These are phyloP conservation scores for Lepiota brunneoincarnata DNA, from an alignment of 768 basidiomycete species.

Conservation along the genomic window DNA sequence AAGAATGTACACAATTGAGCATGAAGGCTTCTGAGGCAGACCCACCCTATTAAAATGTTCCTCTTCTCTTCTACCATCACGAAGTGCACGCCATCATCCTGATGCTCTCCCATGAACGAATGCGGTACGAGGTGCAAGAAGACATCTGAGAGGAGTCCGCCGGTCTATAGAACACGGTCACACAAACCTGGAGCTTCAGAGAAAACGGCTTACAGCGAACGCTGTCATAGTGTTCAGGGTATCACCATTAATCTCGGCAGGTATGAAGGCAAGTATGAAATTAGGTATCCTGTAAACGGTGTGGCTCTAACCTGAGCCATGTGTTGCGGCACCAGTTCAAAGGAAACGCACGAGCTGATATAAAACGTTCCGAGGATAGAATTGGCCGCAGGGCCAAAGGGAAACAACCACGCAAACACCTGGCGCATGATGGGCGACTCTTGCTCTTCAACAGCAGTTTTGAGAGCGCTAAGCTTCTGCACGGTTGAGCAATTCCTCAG, in stretches of 20 bases:
- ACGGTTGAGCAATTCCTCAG: constrained; percentile 22
- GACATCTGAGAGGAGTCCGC: constrained; percentile 89
- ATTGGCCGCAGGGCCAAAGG: constrained; percentile 90
- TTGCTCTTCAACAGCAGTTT: constrained; percentile 55
- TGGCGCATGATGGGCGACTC: constrained; percentile 77
- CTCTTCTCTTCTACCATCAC: constrained; percentile 88
- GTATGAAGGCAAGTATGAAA: constrained; percentile 93
- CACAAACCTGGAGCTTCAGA: not conserved
- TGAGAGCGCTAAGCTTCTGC: constrained; percentile 52
- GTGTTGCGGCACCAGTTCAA: not conserved
- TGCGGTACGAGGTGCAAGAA: constrained; percentile 92
- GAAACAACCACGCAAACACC: constrained; percentile 80
- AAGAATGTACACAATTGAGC: not conserved
- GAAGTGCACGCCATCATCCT: constrained; percentile 68
- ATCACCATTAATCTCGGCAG: constrained; percentile 78
- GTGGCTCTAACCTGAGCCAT: not conserved
- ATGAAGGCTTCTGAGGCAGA: constrained; percentile 10
- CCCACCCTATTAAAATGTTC: constrained; percentile 86
- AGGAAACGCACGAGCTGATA: constrained; percentile 82
- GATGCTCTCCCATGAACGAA: constrained; percentile 86
- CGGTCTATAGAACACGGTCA: constrained; percentile 49
- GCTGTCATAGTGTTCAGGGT: constrained; percentile 94
- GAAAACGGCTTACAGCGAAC: constrained; percentile 64
- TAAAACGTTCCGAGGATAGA: constrained; percentile 91
- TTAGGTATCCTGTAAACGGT: constrained; percentile 70